Base-by-base conservation (phyloP, 257 asterid genomes). In the Pogostemon cablin region DNA sequence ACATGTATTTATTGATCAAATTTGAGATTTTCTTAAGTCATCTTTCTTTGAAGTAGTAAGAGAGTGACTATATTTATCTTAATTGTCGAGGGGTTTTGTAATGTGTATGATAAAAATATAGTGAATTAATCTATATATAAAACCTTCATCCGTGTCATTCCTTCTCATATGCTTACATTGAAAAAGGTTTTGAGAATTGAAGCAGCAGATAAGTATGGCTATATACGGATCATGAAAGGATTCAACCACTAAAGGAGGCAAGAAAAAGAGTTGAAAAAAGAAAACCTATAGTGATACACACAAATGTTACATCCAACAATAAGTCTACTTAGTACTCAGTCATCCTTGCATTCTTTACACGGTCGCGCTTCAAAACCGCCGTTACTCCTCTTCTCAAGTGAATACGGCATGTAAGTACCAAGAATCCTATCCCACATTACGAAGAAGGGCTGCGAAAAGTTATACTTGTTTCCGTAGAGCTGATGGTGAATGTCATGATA, bases 401-500 rank as follows among this genome's bases (percentile, higher is more conserved):
- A 69, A 69, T 87, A 91, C 2, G 96, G 96, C 97, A 91, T 90
- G 88, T 89, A 82, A 9, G 96, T 93, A 32, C 96, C 96, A 0
- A 89, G 84, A 40, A 93, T 85, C 76, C 81, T 75, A 74, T 93
- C 96, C 98, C 95, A 93, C 67, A 85, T 80, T 77, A 93, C 93
- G 54, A 93, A 93, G 83, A 91, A 93, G 3, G 97, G 98, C 86
- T 93, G 97, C 6, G 98, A 91, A 55, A 76, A 90, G 81, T 93
- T 93, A 62, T 81, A 93, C 80, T 93, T 90, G 72, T 79, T 90
- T 17, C 97, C 97, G 3, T 86, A 85, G 47, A 88, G 93, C 81
- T 93, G 96, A 78, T 93, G 98, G 73, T 93, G 98, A 64, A 93
- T 77, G 49, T 93, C 97, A 47, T 90, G 98, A 70, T 93, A 93